Conservation (phyloP, 1,139 yeast genomes). For the Candida pseudoviswanathii region DNA sequence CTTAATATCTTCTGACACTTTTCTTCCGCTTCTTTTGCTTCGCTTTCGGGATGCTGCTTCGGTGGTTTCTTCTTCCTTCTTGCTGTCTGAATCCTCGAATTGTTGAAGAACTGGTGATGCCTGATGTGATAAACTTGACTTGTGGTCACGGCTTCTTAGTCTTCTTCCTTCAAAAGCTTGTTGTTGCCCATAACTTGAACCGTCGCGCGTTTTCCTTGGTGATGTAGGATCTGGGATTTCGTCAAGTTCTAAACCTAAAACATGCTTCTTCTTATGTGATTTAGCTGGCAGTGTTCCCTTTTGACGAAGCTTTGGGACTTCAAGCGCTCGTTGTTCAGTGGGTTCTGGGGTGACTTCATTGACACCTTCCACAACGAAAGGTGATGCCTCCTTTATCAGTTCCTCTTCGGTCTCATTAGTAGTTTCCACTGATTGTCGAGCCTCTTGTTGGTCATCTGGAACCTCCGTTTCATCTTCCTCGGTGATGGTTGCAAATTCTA, state of each 20-base stretch:
- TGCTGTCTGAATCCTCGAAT: constrained; percentile 1
- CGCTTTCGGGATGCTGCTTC: constrained; percentile 5
- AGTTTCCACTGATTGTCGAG: not conserved
- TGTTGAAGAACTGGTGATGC: constrained; percentile 6
- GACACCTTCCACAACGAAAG: not conserved
- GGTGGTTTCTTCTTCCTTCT: not conserved
- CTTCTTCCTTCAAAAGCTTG: constrained; percentile 1
- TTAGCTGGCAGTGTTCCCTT: not conserved
- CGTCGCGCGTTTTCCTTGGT: not conserved
- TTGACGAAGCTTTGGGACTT: constrained; percentile 1
- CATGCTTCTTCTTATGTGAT: not conserved
- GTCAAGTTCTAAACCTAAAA: constrained; percentile 5
- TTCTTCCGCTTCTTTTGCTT: not conserved
- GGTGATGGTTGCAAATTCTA: not conserved
- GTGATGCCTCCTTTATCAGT: not conserved
- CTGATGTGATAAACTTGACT: not conserved
- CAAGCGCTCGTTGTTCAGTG: not conserved
- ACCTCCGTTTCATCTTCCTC: not conserved
- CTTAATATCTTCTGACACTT: constrained; percentile 1
- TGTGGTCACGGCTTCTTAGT: constrained; percentile 2
- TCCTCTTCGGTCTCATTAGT: not conserved
- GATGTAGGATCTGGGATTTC: not conserved
- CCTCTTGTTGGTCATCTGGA: not conserved
- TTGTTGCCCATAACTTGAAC: not conserved
- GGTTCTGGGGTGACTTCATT: not conserved